These are phyloP conservation scores for Chlamydomonas urium DNA, from an alignment of 139 green algal genomes.

Conservation along the genomic window DNA sequence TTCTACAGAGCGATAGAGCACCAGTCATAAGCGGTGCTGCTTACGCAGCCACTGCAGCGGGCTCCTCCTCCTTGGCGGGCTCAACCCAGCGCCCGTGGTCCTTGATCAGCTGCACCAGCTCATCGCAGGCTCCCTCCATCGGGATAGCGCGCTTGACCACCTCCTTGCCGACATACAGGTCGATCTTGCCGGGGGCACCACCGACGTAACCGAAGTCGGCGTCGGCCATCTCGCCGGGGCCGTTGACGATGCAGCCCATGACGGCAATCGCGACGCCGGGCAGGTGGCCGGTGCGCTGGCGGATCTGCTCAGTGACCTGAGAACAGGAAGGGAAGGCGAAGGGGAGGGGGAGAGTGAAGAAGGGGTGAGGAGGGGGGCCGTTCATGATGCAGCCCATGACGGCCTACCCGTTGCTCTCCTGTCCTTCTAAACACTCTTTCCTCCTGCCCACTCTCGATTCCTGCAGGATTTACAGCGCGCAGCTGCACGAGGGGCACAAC, in stretches of 20 bases:
- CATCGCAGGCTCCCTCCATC: slow-evolving; percentile 80
- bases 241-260: slow-evolving; percentile 99
- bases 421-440: too few species aligned
- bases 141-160: slow-evolving; percentile 84
- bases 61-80: background rate
- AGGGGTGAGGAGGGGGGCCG: too few species aligned
- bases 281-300: slow-evolving; percentile 87
- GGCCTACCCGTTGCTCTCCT: too few species aligned
- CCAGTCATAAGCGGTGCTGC: too few species aligned
- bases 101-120: slow-evolving; percentile 97
- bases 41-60: too few species aligned
- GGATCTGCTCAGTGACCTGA: slow-evolving; percentile 92
- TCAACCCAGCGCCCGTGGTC: slow-evolving; percentile 72
- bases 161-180: slow-evolving; percentile 99
- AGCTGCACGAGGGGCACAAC: too few species aligned
- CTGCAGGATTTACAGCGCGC: too few species aligned
- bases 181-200: slow-evolving; percentile 82
- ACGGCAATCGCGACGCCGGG: slow-evolving; percentile 94
- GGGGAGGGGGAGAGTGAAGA: too few species aligned
- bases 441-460: too few species aligned
- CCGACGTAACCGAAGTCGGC: slow-evolving; percentile 96
- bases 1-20: too few species aligned
- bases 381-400: too few species aligned
- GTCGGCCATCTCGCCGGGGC: slow-evolving; percentile 98
- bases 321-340: background rate